These are phyloP conservation scores for Thalassiosira hispida DNA, from an alignment of 352 stramenopile genomes.

Conservation along the genomic window DNA sequence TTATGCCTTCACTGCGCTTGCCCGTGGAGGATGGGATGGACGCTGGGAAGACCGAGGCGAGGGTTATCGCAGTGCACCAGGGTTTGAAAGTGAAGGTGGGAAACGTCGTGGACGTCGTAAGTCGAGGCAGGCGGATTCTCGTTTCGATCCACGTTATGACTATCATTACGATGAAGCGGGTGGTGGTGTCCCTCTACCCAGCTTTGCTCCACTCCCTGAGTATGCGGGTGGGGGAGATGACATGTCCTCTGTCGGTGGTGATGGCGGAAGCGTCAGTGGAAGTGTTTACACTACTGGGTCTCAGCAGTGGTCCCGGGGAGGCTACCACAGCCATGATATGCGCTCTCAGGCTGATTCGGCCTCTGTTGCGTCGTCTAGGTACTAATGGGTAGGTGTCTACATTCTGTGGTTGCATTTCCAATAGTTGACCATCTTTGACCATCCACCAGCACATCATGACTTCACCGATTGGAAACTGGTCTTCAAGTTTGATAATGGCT, in stretches of 20 bases:
- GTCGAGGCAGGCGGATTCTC: slow-evolving; percentile 70
- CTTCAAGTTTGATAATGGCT: too few relatives aligned
- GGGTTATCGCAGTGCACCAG: slow-evolving; percentile 43
- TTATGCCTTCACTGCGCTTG: slow-evolving; percentile 83
- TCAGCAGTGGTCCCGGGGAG: slow-evolving; percentile 44
- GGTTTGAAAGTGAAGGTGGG: slow-evolving; percentile 43
- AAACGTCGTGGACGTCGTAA: slow-evolving; percentile 50
- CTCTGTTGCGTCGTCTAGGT: slow-evolving; percentile 46
- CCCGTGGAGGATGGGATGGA: slow-evolving; percentile 81
- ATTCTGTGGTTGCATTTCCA: slow-evolving; percentile 1
- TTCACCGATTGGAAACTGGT: too few relatives aligned
- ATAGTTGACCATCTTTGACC: neutral
- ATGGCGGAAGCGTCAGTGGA: slow-evolving; percentile 70
- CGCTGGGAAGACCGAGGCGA: slow-evolving; percentile 78
- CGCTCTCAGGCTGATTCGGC: slow-evolving; percentile 51
- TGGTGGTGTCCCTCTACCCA: slow-evolving; percentile 72
- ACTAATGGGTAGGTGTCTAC: slow-evolving; percentile 11
- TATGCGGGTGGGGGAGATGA: slow-evolving; percentile 75
- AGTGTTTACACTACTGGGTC: slow-evolving; percentile 53
- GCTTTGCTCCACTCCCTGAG: slow-evolving; percentile 78
- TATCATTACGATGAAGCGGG: slow-evolving; percentile 37
- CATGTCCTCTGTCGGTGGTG: slow-evolving; percentile 72
- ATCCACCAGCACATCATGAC: too few relatives aligned
- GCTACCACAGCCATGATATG: slow-evolving; percentile 46
- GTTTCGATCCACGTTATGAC: slow-evolving; percentile 81